Conservation (phyloP, 306 rosid species). For the Canavalia gladiata region DNA sequence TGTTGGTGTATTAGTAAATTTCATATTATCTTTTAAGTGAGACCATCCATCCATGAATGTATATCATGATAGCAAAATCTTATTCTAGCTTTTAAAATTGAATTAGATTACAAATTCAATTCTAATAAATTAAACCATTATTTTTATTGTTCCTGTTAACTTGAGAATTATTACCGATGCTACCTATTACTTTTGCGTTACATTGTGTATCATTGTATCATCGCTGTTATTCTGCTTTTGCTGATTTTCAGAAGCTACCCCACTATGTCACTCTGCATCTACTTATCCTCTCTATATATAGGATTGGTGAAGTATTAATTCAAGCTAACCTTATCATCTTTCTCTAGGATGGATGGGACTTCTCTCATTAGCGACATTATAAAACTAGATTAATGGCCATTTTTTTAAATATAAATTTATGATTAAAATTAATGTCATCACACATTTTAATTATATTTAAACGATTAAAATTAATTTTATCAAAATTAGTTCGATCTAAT, state of each 20-base stretch:
- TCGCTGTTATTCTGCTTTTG: background rate
- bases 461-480: too few relatives aligned
- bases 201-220: background rate
- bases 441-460: too few relatives aligned
- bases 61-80: too few relatives aligned
- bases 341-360: background rate
- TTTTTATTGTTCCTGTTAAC: background rate
- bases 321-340: slow-evolving; percentile 20
- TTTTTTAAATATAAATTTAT: too few relatives aligned
- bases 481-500: too few relatives aligned
- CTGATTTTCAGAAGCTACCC: slow-evolving; percentile 26
- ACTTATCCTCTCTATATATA: background rate
- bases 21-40: too few relatives aligned
- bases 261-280: slow-evolving; percentile 14
- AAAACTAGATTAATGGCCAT: background rate
- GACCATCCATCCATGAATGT: too few relatives aligned
- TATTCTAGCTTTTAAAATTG: too few relatives aligned
- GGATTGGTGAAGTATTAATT: slow-evolving; percentile 30
- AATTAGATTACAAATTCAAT: too few relatives aligned
- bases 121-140: slow-evolving; percentile 18
- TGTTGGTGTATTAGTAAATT: too few relatives aligned
- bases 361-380: background rate
- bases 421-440: too few relatives aligned
- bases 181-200: too few relatives aligned
- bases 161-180: background rate